phyloP scores from a whole-genome alignment of 2,329 filamentous ascomycete genomes.

The Pseudogymnoascus sp. region DNA sequence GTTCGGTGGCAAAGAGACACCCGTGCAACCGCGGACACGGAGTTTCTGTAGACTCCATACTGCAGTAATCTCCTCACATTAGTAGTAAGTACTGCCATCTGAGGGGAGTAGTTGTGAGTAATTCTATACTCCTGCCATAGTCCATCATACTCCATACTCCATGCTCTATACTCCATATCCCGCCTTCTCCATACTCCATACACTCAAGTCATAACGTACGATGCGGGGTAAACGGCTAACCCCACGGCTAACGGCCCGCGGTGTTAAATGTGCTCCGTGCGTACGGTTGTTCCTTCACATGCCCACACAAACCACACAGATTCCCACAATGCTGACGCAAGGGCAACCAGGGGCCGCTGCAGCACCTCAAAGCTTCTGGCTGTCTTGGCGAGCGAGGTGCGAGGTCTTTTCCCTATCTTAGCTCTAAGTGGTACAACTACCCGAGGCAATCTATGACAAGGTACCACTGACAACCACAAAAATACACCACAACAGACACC shows the following conservation, averaged over 20 bases:
- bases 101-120: too few species aligned
- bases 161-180: too few species aligned
- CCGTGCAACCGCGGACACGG: too few species aligned
- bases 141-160: too few species aligned
- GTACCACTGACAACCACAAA: neutral
- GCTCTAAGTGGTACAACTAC: neutral
- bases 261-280: neutral
- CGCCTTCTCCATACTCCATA: neutral
- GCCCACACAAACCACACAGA: neutral
- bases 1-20: neutral
- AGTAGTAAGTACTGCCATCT: too few species aligned
- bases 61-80: too few species aligned
- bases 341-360: neutral
- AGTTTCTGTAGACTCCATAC: too few species aligned
- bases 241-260: neutral
- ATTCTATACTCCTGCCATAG: too few species aligned
- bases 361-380: neutral
- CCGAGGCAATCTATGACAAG: neutral
- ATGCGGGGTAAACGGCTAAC: neutral
- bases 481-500: neutral
- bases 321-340: neutral
- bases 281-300: slow-evolving; percentile 15
- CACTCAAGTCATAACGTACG: neutral
- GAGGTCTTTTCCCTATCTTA: neutral
- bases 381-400: neutral